These are phyloP conservation scores for Cystobasidium pallidum DNA, from an alignment of 1,284 basidiomycete species.

Conservation along the genomic window DNA sequence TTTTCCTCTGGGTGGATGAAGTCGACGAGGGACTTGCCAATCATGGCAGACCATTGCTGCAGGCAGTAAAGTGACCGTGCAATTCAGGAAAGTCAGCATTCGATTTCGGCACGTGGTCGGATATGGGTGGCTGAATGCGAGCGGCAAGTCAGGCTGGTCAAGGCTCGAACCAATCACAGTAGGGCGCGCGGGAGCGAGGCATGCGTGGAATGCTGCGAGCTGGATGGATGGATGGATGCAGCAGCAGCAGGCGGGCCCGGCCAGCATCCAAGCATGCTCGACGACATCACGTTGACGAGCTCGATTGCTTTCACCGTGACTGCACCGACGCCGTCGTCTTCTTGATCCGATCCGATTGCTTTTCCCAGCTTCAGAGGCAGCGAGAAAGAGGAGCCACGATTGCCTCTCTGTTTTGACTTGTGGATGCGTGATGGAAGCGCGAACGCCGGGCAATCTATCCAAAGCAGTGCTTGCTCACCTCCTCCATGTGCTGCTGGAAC, in stretches of 20 bases:
- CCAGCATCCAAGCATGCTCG: slow-evolving; percentile 10
- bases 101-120: no score
- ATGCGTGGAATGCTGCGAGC: slow-evolving; percentile 4
- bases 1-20: slow-evolving; percentile 46
- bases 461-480: slow-evolving; percentile 34
- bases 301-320: slow-evolving; percentile 9
- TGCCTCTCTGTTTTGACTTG: neutral
- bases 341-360: slow-evolving; percentile 38
- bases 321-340: neutral
- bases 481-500: slow-evolving; percentile 29
- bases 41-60: slow-evolving; percentile 35
- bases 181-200: slow-evolving; percentile 10
- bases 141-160: no score
- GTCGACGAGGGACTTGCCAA: slow-evolving; percentile 43
- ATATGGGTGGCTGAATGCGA: no score
- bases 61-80: neutral
- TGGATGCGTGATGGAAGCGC: neutral
- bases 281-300: neutral
- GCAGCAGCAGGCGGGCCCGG: neutral
- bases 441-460: neutral
- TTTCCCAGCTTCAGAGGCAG: neutral
- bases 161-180: neutral
- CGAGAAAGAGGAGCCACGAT: neutral
- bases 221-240: neutral
- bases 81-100: no score